phyloP scores from a whole-genome alignment of 2,329 filamentous ascomycete species.

The Ophiocordyceps camponoti-saundersi region DNA sequence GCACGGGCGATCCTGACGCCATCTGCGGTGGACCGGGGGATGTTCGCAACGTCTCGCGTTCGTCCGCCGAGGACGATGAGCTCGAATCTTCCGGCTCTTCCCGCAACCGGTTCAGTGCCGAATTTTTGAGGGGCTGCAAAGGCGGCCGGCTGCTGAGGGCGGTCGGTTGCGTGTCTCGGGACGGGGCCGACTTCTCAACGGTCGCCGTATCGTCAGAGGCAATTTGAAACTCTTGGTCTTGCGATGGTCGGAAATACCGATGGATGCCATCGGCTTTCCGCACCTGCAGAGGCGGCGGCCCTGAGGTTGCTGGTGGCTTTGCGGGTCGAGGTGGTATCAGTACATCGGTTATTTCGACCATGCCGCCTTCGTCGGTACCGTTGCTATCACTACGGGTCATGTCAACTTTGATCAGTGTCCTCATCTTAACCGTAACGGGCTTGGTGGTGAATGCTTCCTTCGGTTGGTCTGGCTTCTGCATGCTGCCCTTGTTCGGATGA shows the following conservation, averaged over 20 bases:
- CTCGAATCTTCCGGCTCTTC: conserved; percentile 3
- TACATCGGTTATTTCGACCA: conserved; percentile 8
- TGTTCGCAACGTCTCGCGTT: neutral
- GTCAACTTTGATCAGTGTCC: conserved; percentile 13
- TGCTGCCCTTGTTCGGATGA: neutral
- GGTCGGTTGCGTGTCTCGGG: neutral
- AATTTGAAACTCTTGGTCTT: conserved; percentile 13
- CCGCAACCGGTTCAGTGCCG: conserved; percentile 6
- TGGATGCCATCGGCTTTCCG: conserved; percentile 11
- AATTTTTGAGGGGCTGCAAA: conserved; percentile 5
- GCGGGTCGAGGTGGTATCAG: conserved; percentile 7
- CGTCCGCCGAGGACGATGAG: conserved; percentile 1
- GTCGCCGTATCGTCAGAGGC: conserved; percentile 17
- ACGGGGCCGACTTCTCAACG: neutral
- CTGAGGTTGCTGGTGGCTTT: neutral
- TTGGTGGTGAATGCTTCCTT: neutral
- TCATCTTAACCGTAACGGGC: conserved; percentile 7
- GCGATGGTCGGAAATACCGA: conserved; percentile 12
- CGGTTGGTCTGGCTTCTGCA: neutral
- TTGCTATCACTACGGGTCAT: conserved; percentile 15
- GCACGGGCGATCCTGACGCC: neutral
- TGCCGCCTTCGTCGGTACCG: conserved; percentile 11
- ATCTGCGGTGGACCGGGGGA: neutral
- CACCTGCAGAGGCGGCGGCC: conserved; percentile 2
- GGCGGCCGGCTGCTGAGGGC: conserved; percentile 1